Evolutionary conservation across 345 rosid genomes (phyloP).

Genomic region (Ceriops tagal): DNA sequence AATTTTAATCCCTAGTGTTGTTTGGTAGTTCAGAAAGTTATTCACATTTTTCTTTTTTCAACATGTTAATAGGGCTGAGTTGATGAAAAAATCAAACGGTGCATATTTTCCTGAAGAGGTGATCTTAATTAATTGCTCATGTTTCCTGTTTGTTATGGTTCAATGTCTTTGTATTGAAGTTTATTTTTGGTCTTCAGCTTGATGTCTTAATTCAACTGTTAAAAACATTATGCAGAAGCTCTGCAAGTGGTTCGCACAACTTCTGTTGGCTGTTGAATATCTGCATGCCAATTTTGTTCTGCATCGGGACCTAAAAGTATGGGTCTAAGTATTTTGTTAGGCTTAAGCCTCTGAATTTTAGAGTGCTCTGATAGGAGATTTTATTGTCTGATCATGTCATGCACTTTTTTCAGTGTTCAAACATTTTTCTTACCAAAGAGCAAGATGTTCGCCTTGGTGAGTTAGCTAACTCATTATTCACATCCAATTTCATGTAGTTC

Average conservation of each 20-base stretch:
- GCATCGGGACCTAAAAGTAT: slow-evolving; percentile 91
- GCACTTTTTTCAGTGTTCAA: slow-evolving; percentile 70
- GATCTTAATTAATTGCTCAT: slow-evolving; percentile 4
- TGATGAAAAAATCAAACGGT: slow-evolving; percentile 92
- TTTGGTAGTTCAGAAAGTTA: slow-evolving; percentile 8
- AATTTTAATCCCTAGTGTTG: slow-evolving; percentile 11
- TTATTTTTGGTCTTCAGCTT: slow-evolving; percentile 17
- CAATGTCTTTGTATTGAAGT: background rate
- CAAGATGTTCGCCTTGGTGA: slow-evolving; percentile 91
- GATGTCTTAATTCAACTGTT: background rate
- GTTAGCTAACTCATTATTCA: slow-evolving; percentile 16
- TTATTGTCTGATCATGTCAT: slow-evolving; percentile 31
- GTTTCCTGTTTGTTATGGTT: background rate
- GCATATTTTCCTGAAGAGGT: slow-evolving; percentile 93
- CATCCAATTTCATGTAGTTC: slow-evolving; percentile 8
- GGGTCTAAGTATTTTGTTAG: slow-evolving; percentile 10
- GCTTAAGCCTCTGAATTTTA: slow-evolving; percentile 16
- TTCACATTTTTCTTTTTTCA: slow-evolving; percentile 4
- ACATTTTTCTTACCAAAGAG: slow-evolving; percentile 94
- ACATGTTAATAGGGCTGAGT: slow-evolving; percentile 64
- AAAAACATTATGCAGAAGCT: slow-evolving; percentile 54
- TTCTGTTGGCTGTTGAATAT: slow-evolving; percentile 88
- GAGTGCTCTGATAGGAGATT: slow-evolving; percentile 10
- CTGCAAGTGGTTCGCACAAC: slow-evolving; percentile 96
- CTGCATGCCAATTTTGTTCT: slow-evolving; percentile 92